Percentiles rank a stretch among this genome's conserved stretches.
These are phyloP conservation scores for Lepidium aucheri DNA, from an alignment of 345 rosid species.

Conservation along the genomic window DNA sequence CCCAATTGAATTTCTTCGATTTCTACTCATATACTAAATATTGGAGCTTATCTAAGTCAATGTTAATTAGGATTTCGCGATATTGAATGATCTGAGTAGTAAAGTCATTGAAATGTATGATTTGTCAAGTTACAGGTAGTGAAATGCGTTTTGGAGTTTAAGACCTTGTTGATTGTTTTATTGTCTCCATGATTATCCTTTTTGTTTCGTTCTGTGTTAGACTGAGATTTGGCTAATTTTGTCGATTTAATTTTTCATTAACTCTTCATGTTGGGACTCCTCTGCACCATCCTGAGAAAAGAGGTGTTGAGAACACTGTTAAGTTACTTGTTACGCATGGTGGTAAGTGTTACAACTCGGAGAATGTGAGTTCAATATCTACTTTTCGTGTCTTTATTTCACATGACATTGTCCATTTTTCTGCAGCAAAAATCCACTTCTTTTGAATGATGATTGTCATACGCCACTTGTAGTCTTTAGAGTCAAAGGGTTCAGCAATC, in stretches of 20 bases:
- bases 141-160: neutral
- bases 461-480: conserved; percentile 89
- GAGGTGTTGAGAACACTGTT: conserved; percentile 72
- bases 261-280: conserved; percentile 91
- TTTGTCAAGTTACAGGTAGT: neutral
- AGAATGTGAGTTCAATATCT: neutral
- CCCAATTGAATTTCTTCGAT: neutral
- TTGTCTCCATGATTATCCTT: neutral
- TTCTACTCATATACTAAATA: neutral
- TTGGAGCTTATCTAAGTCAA: neutral
- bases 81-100: too few relatives aligned
- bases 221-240: neutral
- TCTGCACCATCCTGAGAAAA: conserved; percentile 94
- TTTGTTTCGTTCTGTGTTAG: neutral
- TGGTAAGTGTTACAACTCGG: conserved; percentile 35
- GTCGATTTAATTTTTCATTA: conserved; percentile 4
- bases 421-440: conserved; percentile 73
- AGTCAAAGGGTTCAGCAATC: conserved; percentile 55
- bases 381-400: neutral
- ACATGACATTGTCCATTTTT: neutral
- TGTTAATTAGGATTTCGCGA: too few relatives aligned
- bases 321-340: conserved; percentile 71
- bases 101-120: neutral
- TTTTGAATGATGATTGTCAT: conserved; percentile 82
- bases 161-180: too few relatives aligned